A percentile compares a stretch with the other conserved stretches of the same genome.
phyloP scores from a whole-genome alignment of 2,329 filamentous ascomycete species.

The Alternaria arborescens region DNA sequence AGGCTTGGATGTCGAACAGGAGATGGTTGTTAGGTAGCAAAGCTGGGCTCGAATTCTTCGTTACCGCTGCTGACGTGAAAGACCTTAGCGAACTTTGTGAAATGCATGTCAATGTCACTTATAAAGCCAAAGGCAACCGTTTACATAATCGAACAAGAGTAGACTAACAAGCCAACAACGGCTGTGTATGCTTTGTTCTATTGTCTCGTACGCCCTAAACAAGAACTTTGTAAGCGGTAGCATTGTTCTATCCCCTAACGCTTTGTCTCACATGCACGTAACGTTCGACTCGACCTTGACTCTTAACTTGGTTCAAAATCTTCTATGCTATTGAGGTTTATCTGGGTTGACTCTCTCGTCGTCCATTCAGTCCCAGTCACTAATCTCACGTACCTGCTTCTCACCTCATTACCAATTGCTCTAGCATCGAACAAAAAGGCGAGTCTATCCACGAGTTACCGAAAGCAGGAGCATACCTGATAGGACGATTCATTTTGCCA shows the following conservation, averaged over 20 bases:
- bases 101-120: neutral
- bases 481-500: neutral
- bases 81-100: neutral
- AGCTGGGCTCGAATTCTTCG: neutral
- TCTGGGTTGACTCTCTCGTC: neutral
- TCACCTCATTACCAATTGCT: neutral
- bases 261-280: conserved; percentile 11
- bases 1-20: neutral
- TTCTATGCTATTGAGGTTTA: neutral
- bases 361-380: neutral
- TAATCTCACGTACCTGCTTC: neutral
- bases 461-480: neutral
- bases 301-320: neutral
- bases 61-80: neutral
- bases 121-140: neutral
- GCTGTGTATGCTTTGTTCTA: neutral
- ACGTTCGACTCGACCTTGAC: neutral
- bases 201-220: neutral
- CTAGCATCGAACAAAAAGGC: neutral
- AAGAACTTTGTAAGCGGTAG: neutral
- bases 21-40: neutral
- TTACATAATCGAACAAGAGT: neutral
- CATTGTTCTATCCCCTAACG: neutral
- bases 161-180: too few species aligned
- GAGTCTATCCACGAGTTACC: neutral